Percentiles rank a stretch among this genome's conserved stretches.
These are phyloP conservation scores for Urostyla sp. DNA, from an alignment of 73 alveolate genomes.

Conservation along the genomic window DNA sequence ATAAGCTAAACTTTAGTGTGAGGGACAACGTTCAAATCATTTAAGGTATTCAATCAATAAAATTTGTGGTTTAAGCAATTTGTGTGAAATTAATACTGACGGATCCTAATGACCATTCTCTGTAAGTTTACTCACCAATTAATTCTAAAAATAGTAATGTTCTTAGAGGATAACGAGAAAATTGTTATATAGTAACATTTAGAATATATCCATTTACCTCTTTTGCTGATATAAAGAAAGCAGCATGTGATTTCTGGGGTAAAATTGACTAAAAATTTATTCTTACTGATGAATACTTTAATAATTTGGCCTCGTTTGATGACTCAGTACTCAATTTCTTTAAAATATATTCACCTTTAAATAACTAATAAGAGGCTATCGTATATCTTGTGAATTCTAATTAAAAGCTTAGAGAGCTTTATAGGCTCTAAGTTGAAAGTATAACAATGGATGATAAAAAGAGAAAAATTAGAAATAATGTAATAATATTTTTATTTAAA, in stretches of 20 bases:
- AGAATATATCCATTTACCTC: conserved; percentile 40
- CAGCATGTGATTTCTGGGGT: conserved; percentile 68
- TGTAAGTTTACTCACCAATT: too few relatives aligned
- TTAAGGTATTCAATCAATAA: conserved; percentile 12
- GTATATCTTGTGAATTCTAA: conserved; percentile 51
- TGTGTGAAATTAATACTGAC: conserved; percentile 22
- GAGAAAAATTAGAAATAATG: conserved; percentile 6
- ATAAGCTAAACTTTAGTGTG: neutral
- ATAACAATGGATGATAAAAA: conserved; percentile 30
- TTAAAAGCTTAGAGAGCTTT: conserved; percentile 32
- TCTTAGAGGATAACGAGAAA: neutral
- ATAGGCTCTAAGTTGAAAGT: conserved; percentile 19
- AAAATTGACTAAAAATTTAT: conserved; percentile 38
- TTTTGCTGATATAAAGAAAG: conserved; percentile 45
- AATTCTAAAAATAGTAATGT: neutral
- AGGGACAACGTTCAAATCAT: conserved; percentile 5
- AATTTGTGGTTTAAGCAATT: conserved; percentile 19
- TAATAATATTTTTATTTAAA: too few relatives aligned
- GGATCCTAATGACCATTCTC: neutral
- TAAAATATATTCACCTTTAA: conserved; percentile 32
- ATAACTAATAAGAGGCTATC: conserved; percentile 36
- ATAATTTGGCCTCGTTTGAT: conserved; percentile 34
- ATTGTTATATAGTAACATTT: conserved; percentile 48
- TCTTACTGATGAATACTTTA: conserved; percentile 63
- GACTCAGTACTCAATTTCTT: conserved; percentile 53